A percentile compares a stretch with the other conserved stretches of the same genome.
Evolutionary conservation across 305 asterid species (phyloP).

Genomic region (Fraxinus xanthoxyloides): DNA sequence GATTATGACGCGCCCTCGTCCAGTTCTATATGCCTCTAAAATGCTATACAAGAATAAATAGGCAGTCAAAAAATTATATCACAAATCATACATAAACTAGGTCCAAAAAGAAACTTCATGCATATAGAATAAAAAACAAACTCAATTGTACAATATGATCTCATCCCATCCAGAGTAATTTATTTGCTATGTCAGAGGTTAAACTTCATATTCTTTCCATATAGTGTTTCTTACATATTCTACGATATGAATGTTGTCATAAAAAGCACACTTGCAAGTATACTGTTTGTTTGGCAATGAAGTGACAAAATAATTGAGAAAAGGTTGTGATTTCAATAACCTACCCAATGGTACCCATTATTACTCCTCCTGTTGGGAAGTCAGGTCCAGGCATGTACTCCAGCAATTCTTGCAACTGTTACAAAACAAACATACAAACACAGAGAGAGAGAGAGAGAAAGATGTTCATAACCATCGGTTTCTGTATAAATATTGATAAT

Average conservation of each 20-base stretch:
- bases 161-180: not conserved
- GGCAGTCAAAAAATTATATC: slow-evolving; percentile 9
- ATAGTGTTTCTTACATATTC: not conserved
- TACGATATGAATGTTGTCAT: not conserved
- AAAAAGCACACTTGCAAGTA: slow-evolving; percentile 1
- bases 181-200: not conserved
- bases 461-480: slow-evolving; percentile 4
- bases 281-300: slow-evolving; percentile 15
- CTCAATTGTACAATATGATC: not conserved
- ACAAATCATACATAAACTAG: not conserved
- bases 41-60: slow-evolving; percentile 48
- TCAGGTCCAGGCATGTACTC: slow-evolving; percentile 99
- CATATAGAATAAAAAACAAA: not conserved
- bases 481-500: slow-evolving; percentile 1
- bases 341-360: slow-evolving; percentile 96
- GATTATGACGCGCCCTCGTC: slow-evolving; percentile 84
- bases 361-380: slow-evolving; percentile 97
- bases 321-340: slow-evolving; percentile 21
- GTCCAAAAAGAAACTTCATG: not conserved
- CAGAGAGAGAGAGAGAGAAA: not conserved
- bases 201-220: slow-evolving; percentile 3
- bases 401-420: slow-evolving; percentile 89
- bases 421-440: slow-evolving; percentile 1
- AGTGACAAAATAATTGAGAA: not conserved
- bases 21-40: slow-evolving; percentile 91